Evolutionary conservation across 1,284 basidiomycete species (phyloP).

Genomic region (Stereum hirsutum): DNA sequence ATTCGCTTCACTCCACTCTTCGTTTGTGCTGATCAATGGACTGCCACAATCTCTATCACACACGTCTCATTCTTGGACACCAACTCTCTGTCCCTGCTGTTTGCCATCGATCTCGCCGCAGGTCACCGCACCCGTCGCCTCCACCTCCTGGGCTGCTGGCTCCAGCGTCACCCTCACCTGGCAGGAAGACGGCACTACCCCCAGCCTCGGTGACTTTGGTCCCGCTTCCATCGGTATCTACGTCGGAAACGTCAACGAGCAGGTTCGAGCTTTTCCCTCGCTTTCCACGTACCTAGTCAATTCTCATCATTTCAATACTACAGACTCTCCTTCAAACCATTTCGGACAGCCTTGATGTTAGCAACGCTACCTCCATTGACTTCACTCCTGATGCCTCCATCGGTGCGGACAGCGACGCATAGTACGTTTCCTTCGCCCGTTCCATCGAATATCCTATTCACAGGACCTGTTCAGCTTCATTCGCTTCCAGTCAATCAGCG

Average conservation of each 20-base stretch:
- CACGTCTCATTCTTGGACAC: too few relatives aligned
- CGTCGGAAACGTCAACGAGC: constrained; percentile 49
- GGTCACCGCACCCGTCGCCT: constrained; percentile 51
- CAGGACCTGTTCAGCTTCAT: constrained; percentile 44
- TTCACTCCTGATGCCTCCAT: constrained; percentile 55
- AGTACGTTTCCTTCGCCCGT: constrained; percentile 33
- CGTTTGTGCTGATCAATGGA: too few relatives aligned
- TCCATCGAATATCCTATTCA: background rate
- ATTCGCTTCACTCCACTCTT: constrained; percentile 3
- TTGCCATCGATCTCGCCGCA: constrained; percentile 18
- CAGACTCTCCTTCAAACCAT: constrained; percentile 65
- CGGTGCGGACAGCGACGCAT: constrained; percentile 50
- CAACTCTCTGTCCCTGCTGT: background rate
- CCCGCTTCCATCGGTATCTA: constrained; percentile 57
- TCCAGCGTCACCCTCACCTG: constrained; percentile 52
- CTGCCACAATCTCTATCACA: too few relatives aligned
- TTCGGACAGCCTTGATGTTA: constrained; percentile 49
- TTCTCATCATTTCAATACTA: background rate
- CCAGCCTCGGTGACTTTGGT: constrained; percentile 53
- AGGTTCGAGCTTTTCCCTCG: constrained; percentile 32
- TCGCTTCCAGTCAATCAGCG: constrained; percentile 51
- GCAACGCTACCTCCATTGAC: constrained; percentile 34
- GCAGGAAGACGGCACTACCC: constrained; percentile 52
- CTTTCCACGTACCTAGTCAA: constrained; percentile 1
- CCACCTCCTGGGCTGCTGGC: constrained; percentile 49